Percentiles rank a stretch among this genome's conserved stretches.
These are phyloP conservation scores for Candida stauntonica DNA, from an alignment of 805 yeast species.

Conservation along the genomic window DNA sequence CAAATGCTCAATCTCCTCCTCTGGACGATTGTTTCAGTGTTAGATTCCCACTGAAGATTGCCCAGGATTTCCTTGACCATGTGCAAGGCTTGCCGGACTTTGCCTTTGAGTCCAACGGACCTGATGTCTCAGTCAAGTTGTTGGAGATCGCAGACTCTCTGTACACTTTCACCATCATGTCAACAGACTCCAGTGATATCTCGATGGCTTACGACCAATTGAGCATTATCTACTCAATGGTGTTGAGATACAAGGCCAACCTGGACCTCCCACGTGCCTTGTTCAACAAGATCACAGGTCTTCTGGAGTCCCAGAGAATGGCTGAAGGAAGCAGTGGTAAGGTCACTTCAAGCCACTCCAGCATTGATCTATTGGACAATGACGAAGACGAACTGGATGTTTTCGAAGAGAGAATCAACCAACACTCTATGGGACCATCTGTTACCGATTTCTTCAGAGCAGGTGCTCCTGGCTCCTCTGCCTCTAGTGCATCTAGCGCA, in stretches of 20 bases:
- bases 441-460: neutral
- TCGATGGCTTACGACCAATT: conserved; percentile 19
- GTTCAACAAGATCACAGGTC: conserved; percentile 15
- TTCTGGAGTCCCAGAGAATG: conserved; percentile 16
- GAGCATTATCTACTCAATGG: conserved; percentile 16
- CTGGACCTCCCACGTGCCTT: conserved; percentile 18
- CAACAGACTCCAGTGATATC: conserved; percentile 13
- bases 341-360: neutral
- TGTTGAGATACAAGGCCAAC: conserved; percentile 19
- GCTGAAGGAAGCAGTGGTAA: conserved; percentile 1
- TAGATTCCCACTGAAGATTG: conserved; percentile 22
- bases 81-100: conserved; percentile 20
- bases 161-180: conserved; percentile 16
- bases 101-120: conserved; percentile 25
- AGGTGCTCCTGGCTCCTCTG: neutral
- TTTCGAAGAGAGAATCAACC: conserved; percentile 4
- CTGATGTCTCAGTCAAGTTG: conserved; percentile 22
- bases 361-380: conserved; percentile 2
- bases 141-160: conserved; percentile 25
- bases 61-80: conserved; percentile 17
- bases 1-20: conserved; percentile 10
- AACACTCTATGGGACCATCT: conserved; percentile 1
- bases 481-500: conserved; percentile 5
- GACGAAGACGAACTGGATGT: conserved; percentile 4
- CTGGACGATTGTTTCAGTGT: conserved; percentile 19